Conservation (phyloP, 345 rosid genomes). For the Mangifera indica region DNA sequence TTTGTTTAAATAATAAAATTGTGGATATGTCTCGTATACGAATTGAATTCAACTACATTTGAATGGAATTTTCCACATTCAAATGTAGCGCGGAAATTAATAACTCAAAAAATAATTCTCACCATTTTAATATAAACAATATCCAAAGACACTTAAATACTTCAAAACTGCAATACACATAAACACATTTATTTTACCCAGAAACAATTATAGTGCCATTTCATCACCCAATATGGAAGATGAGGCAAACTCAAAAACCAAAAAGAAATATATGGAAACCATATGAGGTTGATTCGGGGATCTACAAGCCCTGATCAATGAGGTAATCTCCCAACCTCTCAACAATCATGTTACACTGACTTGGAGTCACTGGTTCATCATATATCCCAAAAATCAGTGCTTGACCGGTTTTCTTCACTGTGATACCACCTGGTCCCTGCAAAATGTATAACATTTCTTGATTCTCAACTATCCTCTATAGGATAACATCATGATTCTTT, state of each 20-base stretch:
- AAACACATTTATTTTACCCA: constrained; percentile 21
- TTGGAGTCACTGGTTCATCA: constrained; percentile 76
- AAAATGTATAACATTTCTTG: constrained; percentile 8
- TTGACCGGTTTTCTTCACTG: constrained; percentile 72
- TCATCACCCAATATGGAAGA: constrained; percentile 8
- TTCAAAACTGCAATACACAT: constrained; percentile 16
- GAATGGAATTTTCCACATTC: too few relatives aligned
- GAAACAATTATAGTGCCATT: constrained; percentile 14
- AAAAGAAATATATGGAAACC: constrained; percentile 5
- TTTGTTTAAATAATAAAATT: too few relatives aligned
- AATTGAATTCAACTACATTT: too few relatives aligned
- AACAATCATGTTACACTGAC: constrained; percentile 87
- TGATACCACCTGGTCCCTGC: constrained; percentile 73
- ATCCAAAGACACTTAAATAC: not conserved
- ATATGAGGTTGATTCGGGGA: not conserved
- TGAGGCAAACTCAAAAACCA: constrained; percentile 16
- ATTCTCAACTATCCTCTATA: not conserved
- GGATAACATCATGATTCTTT: not conserved
- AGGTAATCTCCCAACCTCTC: constrained; percentile 92
- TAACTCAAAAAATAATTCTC: not conserved
- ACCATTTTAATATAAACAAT: constrained; percentile 4
- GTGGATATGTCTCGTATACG: too few relatives aligned
- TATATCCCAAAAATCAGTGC: constrained; percentile 71
- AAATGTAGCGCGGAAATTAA: too few relatives aligned
- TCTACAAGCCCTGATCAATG: constrained; percentile 65